Conservation (phyloP, 225 moss, liverwort and hornwort species). For the Polytrichum commune region DNA sequence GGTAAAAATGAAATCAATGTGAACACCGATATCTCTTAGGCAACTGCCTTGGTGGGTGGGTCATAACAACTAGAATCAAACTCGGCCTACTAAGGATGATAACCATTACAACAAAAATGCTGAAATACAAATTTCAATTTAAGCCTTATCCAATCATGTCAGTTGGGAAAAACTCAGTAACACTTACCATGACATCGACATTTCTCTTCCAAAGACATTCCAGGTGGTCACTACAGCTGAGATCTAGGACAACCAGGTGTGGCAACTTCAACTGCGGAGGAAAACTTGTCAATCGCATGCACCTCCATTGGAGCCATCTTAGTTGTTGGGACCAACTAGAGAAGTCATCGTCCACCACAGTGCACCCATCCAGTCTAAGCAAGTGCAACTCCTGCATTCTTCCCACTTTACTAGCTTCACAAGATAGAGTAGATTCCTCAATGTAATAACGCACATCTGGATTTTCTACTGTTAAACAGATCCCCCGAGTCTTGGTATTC, state of each 20-base stretch:
- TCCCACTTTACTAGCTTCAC: conserved; percentile 1
- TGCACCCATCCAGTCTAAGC: conserved; percentile 14
- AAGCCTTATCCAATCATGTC: no score
- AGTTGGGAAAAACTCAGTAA: neutral
- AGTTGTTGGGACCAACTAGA: conserved; percentile 4
- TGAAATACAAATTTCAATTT: no score
- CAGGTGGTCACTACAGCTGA: neutral
- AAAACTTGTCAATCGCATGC: neutral
- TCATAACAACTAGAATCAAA: no score
- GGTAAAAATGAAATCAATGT: no score
- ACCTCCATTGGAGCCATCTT: conserved; percentile 12
- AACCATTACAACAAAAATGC: no score
- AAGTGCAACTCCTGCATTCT: conserved; percentile 13
- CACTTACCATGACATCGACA: neutral
- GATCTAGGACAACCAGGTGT: conserved; percentile 12
- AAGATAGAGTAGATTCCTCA: neutral
- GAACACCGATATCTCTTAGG: no score
- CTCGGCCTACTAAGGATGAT: no score
- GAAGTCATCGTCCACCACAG: neutral
- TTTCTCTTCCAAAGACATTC: conserved; percentile 4
- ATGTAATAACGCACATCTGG: no score
- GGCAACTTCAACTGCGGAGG: conserved; percentile 1
- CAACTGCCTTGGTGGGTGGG: no score
- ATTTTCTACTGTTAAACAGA: neutral
- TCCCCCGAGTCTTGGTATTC: neutral